Base-by-base conservation (phyloP, 108 stramenopile species). In the Licmophora abbreviata region DNA sequence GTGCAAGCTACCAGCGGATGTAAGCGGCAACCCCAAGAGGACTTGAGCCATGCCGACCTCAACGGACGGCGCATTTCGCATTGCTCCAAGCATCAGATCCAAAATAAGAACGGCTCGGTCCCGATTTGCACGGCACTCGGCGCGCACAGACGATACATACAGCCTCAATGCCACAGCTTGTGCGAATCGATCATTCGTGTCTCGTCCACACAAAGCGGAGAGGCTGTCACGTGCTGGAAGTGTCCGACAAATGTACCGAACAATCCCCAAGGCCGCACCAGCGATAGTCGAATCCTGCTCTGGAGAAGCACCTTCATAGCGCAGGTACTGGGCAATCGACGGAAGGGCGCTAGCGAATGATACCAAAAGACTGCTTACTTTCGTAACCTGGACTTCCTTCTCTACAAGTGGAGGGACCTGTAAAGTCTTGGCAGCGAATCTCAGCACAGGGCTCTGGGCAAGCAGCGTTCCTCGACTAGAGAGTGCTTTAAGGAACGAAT, bases 401-500 rank as follows among this genome's bases (percentile, higher is more conserved):
- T 58, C 57, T 45, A 59, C 42, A 4, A 65, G 64, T 42, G 63
- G 58, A 36, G 64, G 62, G 20, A 73, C 60, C 32, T 63, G 67
- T 1, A 55, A 53, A 35, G 63, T 56, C n/a, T n/a, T n/a, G n/a
- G n/a, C n/a, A n/a, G n/a, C n/a, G 63, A 76, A 76, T 25, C 17
- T 18, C 30, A 76, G 54, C n/a, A 54, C 53, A 4, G 75, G 70
- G 18, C 71, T 61, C 22, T 69, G 20, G 18, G 63, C 64, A 5
- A 72, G n/a, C 23, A 51, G 37, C 1, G 69, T 48, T 18, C 52
- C 37, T n/a, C n/a, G n/a, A n/a, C n/a, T n/a, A n/a, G n/a, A n/a
- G 3, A 76, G 32, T 27, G 71, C 62, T 15, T 48, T 44, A 27
- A 64, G 20, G 38, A 91, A 81, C 20, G 58, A 43, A 24, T 82